Base-by-base conservation (phyloP, 169 alveolate genomes). In the Nephromyces sp. region DNA sequence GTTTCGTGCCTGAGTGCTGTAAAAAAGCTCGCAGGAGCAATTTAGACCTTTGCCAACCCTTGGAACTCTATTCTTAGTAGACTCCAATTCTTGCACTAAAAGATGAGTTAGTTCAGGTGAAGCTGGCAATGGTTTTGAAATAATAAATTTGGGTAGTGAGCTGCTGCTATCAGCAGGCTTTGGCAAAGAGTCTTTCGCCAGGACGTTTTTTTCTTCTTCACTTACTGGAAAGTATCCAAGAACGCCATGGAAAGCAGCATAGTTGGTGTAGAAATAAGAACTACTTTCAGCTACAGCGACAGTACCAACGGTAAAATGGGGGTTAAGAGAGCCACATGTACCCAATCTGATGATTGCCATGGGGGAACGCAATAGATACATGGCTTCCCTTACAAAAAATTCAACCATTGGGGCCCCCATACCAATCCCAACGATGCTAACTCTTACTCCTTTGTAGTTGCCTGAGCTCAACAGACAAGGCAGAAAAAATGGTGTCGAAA, bases 401-500 rank as follows among this genome's bases (percentile, higher is more conserved):
- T 74, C 81, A 67, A 68, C 52, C 73, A 66, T 74, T 1, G 81
- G 81, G 8, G 81, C 63, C 3, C 81, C 81, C 81, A 74, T 74
- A 22, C 81, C 81, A 29, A 74, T 74, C 35, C 66, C n/a, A 31
- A 74, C 70, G 8, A 74, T 29, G 32, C 78, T 68, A 2, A 74
- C 71, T 3, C 34, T 34, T 1, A 24, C 15, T 0, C 81, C 81
- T 30, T 70, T 70, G 64, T 70, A 74, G 15, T 32, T 24, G 0
- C 81, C 81, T 52, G 79, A 24, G 22, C 34, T 22, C 51, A n/a
- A 51, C 6, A 21, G 29, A 62, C 15, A 8, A 15, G 15, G 29
- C 52, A 62, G 52, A 22, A n/a, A 21, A 15, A 62, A 21, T 8
- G n/a, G 66, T 62, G 15, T 8, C 15, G 29, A 62, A n/a, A 62